Conservation (phyloP, 2,329 filamentous ascomycete genomes). For the Tothia fuscella region DNA sequence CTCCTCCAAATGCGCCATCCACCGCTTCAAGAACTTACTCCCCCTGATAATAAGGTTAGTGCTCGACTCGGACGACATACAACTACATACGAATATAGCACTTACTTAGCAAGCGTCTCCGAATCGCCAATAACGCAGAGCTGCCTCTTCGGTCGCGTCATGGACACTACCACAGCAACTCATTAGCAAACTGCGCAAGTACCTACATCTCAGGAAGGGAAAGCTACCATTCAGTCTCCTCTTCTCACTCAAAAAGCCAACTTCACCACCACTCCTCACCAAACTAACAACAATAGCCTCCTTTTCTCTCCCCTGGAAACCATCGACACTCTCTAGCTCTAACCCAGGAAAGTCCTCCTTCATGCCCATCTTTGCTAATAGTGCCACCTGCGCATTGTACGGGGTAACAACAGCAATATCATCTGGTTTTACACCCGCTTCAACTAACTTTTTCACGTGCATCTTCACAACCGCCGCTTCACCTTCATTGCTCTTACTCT, state of each 20-base stretch:
- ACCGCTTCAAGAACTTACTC: slow-evolving; percentile 70
- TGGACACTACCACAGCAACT: slow-evolving; percentile 61
- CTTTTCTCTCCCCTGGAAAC: slow-evolving; percentile 94
- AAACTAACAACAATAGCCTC: slow-evolving; percentile 87
- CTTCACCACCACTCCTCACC: slow-evolving; percentile 81
- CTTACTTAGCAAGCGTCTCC: slow-evolving; percentile 79
- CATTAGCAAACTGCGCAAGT: slow-evolving; percentile 6
- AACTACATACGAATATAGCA: too few species aligned
- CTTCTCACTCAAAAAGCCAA: slow-evolving; percentile 89
- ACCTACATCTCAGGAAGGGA: slow-evolving; percentile 9
- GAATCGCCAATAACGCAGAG: slow-evolving; percentile 87
- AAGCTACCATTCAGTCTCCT: slow-evolving; percentile 88
- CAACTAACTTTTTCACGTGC: slow-evolving; percentile 66
- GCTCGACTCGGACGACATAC: too few species aligned
- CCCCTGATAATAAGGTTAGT: too few species aligned
- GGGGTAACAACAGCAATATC: slow-evolving; percentile 92
- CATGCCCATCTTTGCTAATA: slow-evolving; percentile 62
- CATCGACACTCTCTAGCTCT: slow-evolving; percentile 93
- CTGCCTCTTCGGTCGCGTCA: slow-evolving; percentile 88
- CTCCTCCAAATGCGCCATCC: slow-evolving; percentile 88
- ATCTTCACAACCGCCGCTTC: slow-evolving; percentile 70
- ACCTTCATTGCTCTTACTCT: slow-evolving; percentile 86
- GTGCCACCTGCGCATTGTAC: slow-evolving; percentile 79
- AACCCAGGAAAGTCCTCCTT: slow-evolving; percentile 74
- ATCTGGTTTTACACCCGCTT: slow-evolving; percentile 64